phyloP scores from a whole-genome alignment of 352 stramenopile species.

The Globisporangium iwayamae region DNA sequence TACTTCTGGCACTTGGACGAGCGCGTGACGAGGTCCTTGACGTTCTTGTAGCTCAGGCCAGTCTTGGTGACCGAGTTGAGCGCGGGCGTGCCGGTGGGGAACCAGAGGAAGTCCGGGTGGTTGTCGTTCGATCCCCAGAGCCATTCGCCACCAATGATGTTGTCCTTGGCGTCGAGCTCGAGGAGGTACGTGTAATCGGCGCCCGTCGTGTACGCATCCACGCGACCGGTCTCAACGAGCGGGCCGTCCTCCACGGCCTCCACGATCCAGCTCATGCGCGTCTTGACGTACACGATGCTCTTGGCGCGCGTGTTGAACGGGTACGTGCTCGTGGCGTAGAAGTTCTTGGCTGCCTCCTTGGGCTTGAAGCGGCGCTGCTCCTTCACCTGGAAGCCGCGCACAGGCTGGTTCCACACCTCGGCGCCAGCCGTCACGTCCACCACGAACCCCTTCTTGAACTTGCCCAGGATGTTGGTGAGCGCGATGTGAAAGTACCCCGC shows the following conservation, averaged over 20 bases:
- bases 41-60: constrained; percentile 19
- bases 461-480: constrained; percentile 12
- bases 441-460: constrained; percentile 8
- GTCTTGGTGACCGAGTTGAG: constrained; percentile 3
- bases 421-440: constrained; percentile 11
- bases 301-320: constrained; percentile 17
- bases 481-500: constrained; percentile 18
- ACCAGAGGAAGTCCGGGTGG: constrained; percentile 20
- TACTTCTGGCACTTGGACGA: constrained; percentile 11
- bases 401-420: constrained; percentile 21
- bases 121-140: constrained; percentile 4
- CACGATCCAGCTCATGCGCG: constrained; percentile 16
- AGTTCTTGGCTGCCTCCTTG: background rate
- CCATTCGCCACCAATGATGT: constrained; percentile 18
- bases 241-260: constrained; percentile 9
- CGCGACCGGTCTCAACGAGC: constrained; percentile 13
- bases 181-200: constrained; percentile 16
- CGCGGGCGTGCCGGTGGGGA: constrained; percentile 6
- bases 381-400: constrained; percentile 15
- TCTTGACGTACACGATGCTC: constrained; percentile 17
- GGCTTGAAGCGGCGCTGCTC: constrained; percentile 4
- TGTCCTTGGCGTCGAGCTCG: constrained; percentile 7
- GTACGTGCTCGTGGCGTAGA: constrained; percentile 12
- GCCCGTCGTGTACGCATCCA: constrained; percentile 7
- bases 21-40: constrained; percentile 3